Evolutionary conservation across 306 rosid genomes (phyloP), one percentile per base, ranked within the genome.

Genomic region (Prunus fruticosa): DNA sequence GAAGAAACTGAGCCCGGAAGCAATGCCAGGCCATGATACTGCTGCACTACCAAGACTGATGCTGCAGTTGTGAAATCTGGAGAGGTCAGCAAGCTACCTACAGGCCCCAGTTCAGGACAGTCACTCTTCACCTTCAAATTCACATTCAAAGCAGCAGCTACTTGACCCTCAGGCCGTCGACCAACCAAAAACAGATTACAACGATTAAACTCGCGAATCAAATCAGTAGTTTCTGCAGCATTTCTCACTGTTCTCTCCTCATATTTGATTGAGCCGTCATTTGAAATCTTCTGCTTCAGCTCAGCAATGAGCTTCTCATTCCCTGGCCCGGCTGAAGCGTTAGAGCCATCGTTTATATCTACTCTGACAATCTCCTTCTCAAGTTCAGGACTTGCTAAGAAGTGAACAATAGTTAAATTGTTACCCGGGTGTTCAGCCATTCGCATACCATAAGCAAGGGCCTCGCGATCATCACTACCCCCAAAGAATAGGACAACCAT

Each of bases 381-480:
- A 53, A 63, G 72, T 28, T 81, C 79, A 19, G 80, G 74, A 22
- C 69, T 74, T 45, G 78, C 65, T 27, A 72, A 13, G 75, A 87
- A 72, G 18, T 68, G 79, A 11, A 91, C 60, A 9, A 87, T 64
- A 8, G 82, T 85, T n/a, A 91, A 50, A 30, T 27, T 76, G 51
- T 80, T 81, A 22, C 96, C 96, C 2, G 96, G 96, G 64, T 91
- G 93, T 46, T 91, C 91, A 0, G 85, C 89, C 89, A 91, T 91
- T 77, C 93, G 76, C 9, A 73, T 25, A 18, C 91, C 93, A n/a
- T 78, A 85, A 60, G 93, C 90, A 20, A 91, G 77, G 13, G 96
- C 96, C 78, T 91, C 96, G 0, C 77, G 77, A 58, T 91, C 96
- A 50, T 91, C 93, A 9, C 63, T 30, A 2, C 96, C 96, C 0